Evolutionary conservation across 495 filamentous ascomycete species (phyloP).

Genomic region (Glonium stellatum): DNA sequence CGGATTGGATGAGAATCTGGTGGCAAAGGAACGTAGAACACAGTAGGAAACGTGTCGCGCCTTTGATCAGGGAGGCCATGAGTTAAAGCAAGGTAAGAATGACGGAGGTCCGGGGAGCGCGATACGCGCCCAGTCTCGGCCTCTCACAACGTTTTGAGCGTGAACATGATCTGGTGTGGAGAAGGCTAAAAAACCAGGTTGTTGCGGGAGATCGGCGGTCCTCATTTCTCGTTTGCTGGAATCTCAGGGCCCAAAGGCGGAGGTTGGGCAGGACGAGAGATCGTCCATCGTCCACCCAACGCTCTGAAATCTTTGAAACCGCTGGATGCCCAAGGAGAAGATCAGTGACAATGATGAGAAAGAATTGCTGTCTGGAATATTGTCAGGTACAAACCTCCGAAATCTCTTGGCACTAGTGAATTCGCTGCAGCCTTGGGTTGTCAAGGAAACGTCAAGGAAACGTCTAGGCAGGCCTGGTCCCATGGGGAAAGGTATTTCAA

Average conservation of each 20-base stretch:
- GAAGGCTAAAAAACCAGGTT: not conserved
- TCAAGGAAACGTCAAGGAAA: not conserved
- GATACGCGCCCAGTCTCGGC: slow-evolving; percentile 12
- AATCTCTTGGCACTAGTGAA: not conserved
- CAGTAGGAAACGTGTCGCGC: slow-evolving; percentile 87
- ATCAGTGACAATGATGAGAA: not conserved
- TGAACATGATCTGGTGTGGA: not conserved
- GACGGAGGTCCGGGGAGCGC: slow-evolving; percentile 4
- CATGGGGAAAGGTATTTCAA: not conserved
- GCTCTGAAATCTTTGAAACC: not conserved
- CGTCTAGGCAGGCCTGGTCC: not conserved
- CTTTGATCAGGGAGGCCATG: slow-evolving; percentile 65
- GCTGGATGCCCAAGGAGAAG: slow-evolving; percentile 22
- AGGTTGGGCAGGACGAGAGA: slow-evolving; percentile 20
- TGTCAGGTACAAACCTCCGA: not conserved
- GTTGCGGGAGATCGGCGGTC: slow-evolving; percentile 2
- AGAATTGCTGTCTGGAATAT: not conserved
- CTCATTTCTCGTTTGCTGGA: slow-evolving; percentile 17
- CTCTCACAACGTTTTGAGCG: not conserved
- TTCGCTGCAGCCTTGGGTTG: not conserved
- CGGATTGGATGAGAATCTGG: slow-evolving; percentile 32
- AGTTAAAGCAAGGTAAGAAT: slow-evolving; percentile 19
- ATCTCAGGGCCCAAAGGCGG: slow-evolving; percentile 17
- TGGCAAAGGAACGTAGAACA: slow-evolving; percentile 56
- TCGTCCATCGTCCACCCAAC: slow-evolving; percentile 19